Base-by-base conservation (phyloP, 2,329 filamentous ascomycete genomes). In the Colletotrichum brevisporum region DNA sequence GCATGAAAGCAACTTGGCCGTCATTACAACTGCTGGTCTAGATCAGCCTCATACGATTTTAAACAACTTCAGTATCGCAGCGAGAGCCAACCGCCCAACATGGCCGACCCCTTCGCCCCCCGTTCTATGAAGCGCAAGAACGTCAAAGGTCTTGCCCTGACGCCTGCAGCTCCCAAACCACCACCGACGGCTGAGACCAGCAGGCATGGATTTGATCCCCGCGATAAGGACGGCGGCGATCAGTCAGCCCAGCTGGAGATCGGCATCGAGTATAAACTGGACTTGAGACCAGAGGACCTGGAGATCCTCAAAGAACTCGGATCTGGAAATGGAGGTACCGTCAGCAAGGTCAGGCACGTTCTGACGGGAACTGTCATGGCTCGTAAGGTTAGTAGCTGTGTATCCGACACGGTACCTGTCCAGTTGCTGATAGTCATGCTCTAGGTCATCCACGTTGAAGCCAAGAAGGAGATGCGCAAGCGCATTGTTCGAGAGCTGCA, bases 91-190 rank as follows among this genome's bases (percentile, higher is more conserved):
- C 26, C 52, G 48, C 47, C 74, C 79, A 80, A 73, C 78, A 91
- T 91, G 90, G 86, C 87, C 75, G 89, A 91, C 76, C 77, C 83
- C 41, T 90, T 91, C 74, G 88, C 88, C 72, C 88, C 88, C 82
- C 89, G 89, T 82, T 97, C 96, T 71, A 92, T 99, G 91, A 98
- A 98, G 91, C 92, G 95, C 87, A 98, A 98, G 89, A 99, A 99
- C 80, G 92, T 97, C 82, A 98, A 98, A 85, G 95, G 95, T 45
- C 91, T 99, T 58, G 95, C 94, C 74, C 86, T 99, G 78, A 95
- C 90, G 76, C 91, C 93, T 57, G 90, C 92, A 26, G 88, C 92
- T 54, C 91, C 94, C 50, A 94, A 94, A 71, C 85, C 89, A 57
- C 84, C 90, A 63, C 89, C 91, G 62, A 91, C 93, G 36, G 91